phyloP scores from a whole-genome alignment of 2,329 filamentous ascomycete species.

The Zarea fungicola region DNA sequence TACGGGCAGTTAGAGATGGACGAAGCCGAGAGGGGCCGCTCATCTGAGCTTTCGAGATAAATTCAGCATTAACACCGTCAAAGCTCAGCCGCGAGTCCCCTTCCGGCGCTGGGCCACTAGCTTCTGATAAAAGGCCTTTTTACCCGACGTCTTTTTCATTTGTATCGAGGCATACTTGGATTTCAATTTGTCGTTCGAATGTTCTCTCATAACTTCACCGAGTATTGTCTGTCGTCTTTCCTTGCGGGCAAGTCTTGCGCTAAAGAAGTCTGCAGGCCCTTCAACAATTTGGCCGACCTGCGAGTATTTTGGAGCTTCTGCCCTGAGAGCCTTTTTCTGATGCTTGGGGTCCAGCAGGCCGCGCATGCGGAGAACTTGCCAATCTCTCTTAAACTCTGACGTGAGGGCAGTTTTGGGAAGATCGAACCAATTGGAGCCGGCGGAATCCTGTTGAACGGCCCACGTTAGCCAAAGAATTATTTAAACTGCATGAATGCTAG shows the following conservation, averaged over 20 bases:
- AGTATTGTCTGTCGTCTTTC: slow-evolving; percentile 83
- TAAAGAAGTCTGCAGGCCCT: slow-evolving; percentile 84
- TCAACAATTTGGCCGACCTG: slow-evolving; percentile 86
- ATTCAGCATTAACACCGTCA: not conserved
- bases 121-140: slow-evolving; percentile 83
- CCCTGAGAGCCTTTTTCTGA: slow-evolving; percentile 82
- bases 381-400: slow-evolving; percentile 78
- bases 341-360: slow-evolving; percentile 85
- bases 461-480: not conserved
- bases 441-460: slow-evolving; percentile 42
- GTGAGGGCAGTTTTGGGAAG: slow-evolving; percentile 81
- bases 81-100: slow-evolving; percentile 8
- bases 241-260: slow-evolving; percentile 73
- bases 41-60: not conserved
- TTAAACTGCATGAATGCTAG: not conserved
- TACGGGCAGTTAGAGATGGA: too few relatives aligned
- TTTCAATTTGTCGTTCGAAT: slow-evolving; percentile 65
- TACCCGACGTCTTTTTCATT: slow-evolving; percentile 74
- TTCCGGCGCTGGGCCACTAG: slow-evolving; percentile 47
- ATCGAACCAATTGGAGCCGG: slow-evolving; percentile 81
- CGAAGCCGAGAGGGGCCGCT: too few relatives aligned
- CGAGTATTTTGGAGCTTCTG: slow-evolving; percentile 66
- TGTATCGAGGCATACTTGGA: slow-evolving; percentile 85
- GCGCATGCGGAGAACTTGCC: slow-evolving; percentile 86
- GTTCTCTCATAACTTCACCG: slow-evolving; percentile 63